Base-by-base conservation (phyloP, 2,329 filamentous ascomycete genomes). In the Acrodontium crateriforme region DNA sequence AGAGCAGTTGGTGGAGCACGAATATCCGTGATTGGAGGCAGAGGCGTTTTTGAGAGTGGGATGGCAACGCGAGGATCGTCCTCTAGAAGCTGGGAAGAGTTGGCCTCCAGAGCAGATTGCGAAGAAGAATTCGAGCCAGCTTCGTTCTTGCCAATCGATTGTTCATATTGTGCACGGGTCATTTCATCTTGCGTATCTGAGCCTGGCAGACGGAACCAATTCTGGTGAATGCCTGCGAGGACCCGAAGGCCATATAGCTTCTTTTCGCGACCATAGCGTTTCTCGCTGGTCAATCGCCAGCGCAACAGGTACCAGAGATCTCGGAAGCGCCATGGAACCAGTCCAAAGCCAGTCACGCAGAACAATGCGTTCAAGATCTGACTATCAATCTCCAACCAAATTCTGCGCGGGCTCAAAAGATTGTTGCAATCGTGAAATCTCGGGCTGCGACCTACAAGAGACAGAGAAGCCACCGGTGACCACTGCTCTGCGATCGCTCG, bases 281-380 rank as follows among this genome's bases (percentile, higher is more conserved):
- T 30, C 26, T 41, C 36, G 16, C 30, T 32, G 10, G 37, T 44
- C 0, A 76, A 27, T 14, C 80, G 65, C 55, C 68, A 89, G 44
- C 67, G 64, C 26, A 79, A 53, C 18, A 84, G 61, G 48, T 72
- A 83, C 50, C 76, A 89, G 7, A 83, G 56, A 49, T 92, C 83
- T 17, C 83, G 66, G 41, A 85, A 78, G 17, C 83, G 69, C 83
- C 82, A 92, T 0, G 83, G 83, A 2, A 79, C 75, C 9, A 89
- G 64, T 0, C 83, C 83, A 40, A 91, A 87, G 1, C 76, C 82
- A 2, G 82, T 87, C 5, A 91, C 74, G 53, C 81, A 89, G 63
- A 92, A 92, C 1, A 92, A 67, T 0, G 68, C 78, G 45, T 84
- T 91, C 13, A 87, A 58, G 33, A 92, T 78, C 49, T 92, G 83